Conservation (phyloP, 345 rosid species). For the Salix arbutifolia region DNA sequence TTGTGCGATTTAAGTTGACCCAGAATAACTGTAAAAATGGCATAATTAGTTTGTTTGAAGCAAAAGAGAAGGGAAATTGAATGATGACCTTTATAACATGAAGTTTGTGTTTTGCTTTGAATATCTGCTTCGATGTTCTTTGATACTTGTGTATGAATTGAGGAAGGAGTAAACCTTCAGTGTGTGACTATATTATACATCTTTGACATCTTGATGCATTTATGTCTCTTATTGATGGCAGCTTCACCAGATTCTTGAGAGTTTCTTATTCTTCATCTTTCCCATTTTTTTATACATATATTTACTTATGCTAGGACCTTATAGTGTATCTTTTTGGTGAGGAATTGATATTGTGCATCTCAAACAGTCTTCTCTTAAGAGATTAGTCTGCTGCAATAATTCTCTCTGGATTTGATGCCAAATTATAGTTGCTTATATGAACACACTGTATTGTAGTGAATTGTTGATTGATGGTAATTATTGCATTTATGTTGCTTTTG, state of each 20-base stretch:
- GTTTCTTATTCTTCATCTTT: not conserved
- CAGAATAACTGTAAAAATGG: not conserved
- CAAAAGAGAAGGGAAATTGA: not conserved
- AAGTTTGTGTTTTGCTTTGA: not conserved
- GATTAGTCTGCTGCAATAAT: not conserved
- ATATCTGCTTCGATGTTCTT: not conserved
- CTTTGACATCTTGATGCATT: not conserved
- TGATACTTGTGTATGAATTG: not conserved
- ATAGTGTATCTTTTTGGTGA: not conserved
- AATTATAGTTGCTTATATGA: not conserved
- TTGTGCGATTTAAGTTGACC: not conserved
- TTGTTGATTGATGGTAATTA: conserved; percentile 5
- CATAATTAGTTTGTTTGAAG: not conserved
- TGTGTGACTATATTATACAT: not conserved
- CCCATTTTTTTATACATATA: not conserved
- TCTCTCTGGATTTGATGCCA: not conserved
- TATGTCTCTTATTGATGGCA: not conserved
- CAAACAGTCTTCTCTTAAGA: not conserved
- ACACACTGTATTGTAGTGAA: conserved; percentile 9
- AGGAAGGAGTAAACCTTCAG: not conserved
- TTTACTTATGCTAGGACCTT: not conserved
- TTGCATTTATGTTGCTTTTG: conserved; percentile 22
- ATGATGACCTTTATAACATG: not conserved
- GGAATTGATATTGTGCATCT: not conserved
- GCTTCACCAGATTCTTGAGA: not conserved